phyloP scores from a whole-genome alignment of 2,329 filamentous ascomycete species.

The Xylariaceae sp. region DNA sequence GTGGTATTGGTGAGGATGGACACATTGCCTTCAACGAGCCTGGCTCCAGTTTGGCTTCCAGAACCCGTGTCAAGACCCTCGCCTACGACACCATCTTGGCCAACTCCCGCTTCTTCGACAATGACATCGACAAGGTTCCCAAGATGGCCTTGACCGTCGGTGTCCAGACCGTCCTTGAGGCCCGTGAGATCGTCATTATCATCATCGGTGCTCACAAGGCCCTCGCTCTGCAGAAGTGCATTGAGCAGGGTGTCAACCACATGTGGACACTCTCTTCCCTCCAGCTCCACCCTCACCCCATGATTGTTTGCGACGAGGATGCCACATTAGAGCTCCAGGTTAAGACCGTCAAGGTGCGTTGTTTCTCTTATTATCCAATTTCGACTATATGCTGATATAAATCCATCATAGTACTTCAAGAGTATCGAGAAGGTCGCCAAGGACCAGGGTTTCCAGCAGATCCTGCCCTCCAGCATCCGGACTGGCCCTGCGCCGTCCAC shows the following conservation, averaged over 20 bases:
- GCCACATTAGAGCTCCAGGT: constrained; percentile 67
- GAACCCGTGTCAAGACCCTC: constrained; percentile 79
- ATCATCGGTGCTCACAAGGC: constrained; percentile 79
- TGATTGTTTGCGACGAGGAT: constrained; percentile 81
- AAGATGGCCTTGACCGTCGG: constrained; percentile 80
- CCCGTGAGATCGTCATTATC: constrained; percentile 75
- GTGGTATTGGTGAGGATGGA: constrained; percentile 78
- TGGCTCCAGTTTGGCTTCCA: constrained; percentile 68
- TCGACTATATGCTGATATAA: constrained; percentile 2
- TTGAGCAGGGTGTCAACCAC: constrained; percentile 79
- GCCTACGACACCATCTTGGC: constrained; percentile 83
- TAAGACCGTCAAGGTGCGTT: constrained; percentile 60
- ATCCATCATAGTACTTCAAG: constrained; percentile 58
- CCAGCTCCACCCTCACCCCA: constrained; percentile 73
- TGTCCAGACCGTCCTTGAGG: constrained; percentile 76
- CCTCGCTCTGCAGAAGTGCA: constrained; percentile 69
- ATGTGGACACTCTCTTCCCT: constrained; percentile 85
- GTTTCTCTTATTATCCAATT: not conserved
- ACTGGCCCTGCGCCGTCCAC: constrained; percentile 43
- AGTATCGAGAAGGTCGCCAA: constrained; percentile 61
- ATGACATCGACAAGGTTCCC: constrained; percentile 68
- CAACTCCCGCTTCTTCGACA: constrained; percentile 78
- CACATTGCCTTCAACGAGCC: constrained; percentile 92
- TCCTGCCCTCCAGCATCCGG: constrained; percentile 51
- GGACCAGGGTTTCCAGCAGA: constrained; percentile 53